A percentile compares a stretch with the other conserved stretches of the same genome.
phyloP scores from a whole-genome alignment of 2,329 filamentous ascomycete species.

The Calonectria hawksworthii region DNA sequence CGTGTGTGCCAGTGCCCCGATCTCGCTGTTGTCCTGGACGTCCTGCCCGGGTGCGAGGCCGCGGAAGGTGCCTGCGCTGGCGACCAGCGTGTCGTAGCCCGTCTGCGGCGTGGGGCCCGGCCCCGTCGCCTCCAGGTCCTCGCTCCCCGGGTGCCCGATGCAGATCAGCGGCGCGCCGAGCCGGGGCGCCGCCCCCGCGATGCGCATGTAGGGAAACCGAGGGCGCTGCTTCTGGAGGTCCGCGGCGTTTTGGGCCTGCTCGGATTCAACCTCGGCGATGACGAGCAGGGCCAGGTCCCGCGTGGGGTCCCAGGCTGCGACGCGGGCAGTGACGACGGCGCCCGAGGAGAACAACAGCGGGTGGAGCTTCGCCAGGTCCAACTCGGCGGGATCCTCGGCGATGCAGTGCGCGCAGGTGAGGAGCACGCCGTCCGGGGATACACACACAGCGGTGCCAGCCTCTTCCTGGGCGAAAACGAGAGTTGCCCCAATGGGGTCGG shows the following conservation, averaged over 20 bases:
- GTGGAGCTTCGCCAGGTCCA: slow-evolving; percentile 45
- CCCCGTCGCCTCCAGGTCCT: slow-evolving; percentile 58
- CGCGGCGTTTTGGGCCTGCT: not conserved
- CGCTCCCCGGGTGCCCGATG: slow-evolving; percentile 52
- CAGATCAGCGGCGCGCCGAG: slow-evolving; percentile 47
- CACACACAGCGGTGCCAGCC: slow-evolving; percentile 65
- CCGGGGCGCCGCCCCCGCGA: slow-evolving; percentile 35
- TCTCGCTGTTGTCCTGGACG: slow-evolving; percentile 64
- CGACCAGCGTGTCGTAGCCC: slow-evolving; percentile 61
- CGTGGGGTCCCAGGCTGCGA: slow-evolving; percentile 56
- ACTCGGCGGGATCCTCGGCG: slow-evolving; percentile 55
- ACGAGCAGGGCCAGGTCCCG: slow-evolving; percentile 63
- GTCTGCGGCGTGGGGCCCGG: slow-evolving; percentile 52
- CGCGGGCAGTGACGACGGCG: slow-evolving; percentile 54
- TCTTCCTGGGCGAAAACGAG: slow-evolving; percentile 64
- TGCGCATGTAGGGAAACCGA: slow-evolving; percentile 39
- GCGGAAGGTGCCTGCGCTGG: slow-evolving; percentile 58
- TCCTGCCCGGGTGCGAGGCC: slow-evolving; percentile 57
- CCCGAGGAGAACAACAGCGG: slow-evolving; percentile 62
- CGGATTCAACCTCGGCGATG: slow-evolving; percentile 49
- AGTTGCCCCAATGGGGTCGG: slow-evolving; percentile 42
- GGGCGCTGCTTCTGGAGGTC: not conserved
- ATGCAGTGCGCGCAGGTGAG: slow-evolving; percentile 67
- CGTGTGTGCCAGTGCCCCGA: slow-evolving; percentile 66
- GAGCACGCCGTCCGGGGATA: slow-evolving; percentile 58